Base-by-base conservation (phyloP, 2,329 filamentous ascomycete species). In the Rachicladosporium sp. region DNA sequence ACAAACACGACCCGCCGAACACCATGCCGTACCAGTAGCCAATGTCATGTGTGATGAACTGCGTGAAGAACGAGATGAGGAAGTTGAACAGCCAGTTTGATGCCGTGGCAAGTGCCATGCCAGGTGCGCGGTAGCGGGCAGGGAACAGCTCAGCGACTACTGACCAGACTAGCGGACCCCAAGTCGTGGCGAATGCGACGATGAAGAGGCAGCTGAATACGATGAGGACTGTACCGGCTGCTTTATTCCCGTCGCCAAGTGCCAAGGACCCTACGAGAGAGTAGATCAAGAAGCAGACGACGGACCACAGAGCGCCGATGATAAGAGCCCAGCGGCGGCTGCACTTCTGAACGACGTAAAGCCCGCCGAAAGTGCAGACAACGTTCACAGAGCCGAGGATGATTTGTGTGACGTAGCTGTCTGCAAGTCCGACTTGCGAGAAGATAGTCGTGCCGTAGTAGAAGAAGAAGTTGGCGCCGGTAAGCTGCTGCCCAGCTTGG, bases 231-330 rank as follows among this genome's bases (percentile, higher is more conserved):
- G 51, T 56, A 29, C 55, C 55, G 10, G 55, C 48, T 8, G 46
- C 45, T 4, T 50, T 48, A 10, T 50, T 50, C 39, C 38, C 52
- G 31, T 50, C 53, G 9, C 42, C 15, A 12, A 56, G 46, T n/a
- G 45, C 38, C 34, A 51, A 56, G 35, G 52, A 44, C 31, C 55
- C 53, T 11, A 59, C 53, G 12, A 53, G 54, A 4, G 57, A 48
- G 44, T 78, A 71, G 43, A 83, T 67, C 51, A 82, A 61, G 61
- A 87, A 87, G 59, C 85, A 59, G 47, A 58, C 52, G 45, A 57
- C 54, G 43, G 56, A 55, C 55, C 57, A 59, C 3, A 46, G 47
- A 3, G 66, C 67, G 21, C 68, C 68, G 32, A 61, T 61, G 34
- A 70, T 59, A 10, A 71, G 58, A 1, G 68, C 58, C 2, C 62